Conservation (phyloP, 1,284 basidiomycete genomes). For the Cutaneotrichosporon daszewskae region DNA sequence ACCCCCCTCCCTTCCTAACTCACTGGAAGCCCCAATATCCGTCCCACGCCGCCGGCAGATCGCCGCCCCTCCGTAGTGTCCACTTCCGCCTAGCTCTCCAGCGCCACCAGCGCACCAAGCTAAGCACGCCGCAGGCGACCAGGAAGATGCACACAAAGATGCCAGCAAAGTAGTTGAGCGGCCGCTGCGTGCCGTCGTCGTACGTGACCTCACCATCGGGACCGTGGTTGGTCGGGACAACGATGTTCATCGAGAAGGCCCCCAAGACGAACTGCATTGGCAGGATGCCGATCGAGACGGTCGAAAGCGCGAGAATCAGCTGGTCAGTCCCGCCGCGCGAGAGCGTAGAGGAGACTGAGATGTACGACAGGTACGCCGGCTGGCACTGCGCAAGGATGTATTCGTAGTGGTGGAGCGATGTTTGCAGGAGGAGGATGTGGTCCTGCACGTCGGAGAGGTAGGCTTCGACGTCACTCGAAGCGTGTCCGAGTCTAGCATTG, state of each 20-base stretch:
- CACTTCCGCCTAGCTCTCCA: constrained; percentile 34
- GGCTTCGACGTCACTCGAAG: constrained; percentile 60
- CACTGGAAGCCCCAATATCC: constrained; percentile 41
- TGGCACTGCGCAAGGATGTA: constrained; percentile 82
- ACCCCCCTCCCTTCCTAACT: too few species aligned
- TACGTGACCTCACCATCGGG: constrained; percentile 6
- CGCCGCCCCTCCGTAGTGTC: constrained; percentile 23
- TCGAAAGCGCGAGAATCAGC: constrained; percentile 62
- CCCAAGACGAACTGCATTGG: constrained; percentile 62
- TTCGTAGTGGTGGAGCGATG: constrained; percentile 81
- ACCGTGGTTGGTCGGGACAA: constrained; percentile 47
- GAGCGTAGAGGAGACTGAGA: constrained; percentile 60
- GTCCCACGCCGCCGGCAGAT: constrained; percentile 32
- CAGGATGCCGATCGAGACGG: constrained; percentile 64
- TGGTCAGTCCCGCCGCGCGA: constrained; percentile 63
- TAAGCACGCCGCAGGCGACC: constrained; percentile 34
- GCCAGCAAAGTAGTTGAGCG: constrained; percentile 36
- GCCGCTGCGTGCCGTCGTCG: constrained; percentile 27
- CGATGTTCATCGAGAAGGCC: constrained; percentile 62
- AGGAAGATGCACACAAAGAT: constrained; percentile 36
- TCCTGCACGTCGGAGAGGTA: constrained; percentile 94
- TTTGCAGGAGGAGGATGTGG: constrained; percentile 83
- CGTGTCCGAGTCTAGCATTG: constrained; percentile 16
- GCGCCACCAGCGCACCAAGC: constrained; percentile 43
- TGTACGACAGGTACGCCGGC: constrained; percentile 73